Conservation (phyloP, 331 rosid genomes). For the Malus hybrid region DNA sequence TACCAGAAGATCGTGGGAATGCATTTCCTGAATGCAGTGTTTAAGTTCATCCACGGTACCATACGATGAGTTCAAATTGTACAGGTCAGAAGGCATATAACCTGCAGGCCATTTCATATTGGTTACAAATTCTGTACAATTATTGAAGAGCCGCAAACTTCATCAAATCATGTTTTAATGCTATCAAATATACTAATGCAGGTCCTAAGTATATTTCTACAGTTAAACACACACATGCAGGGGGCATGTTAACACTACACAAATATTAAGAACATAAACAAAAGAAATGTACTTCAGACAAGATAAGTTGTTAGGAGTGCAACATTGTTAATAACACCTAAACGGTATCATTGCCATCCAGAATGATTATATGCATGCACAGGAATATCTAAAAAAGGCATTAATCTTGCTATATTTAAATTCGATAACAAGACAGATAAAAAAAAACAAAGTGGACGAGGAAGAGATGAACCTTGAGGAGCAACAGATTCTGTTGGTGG, state of each 20-base stretch:
- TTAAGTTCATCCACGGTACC: conserved; percentile 72
- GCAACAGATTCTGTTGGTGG: conserved; percentile 76
- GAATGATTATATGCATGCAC: background rate
- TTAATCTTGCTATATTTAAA: background rate
- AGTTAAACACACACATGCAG: background rate
- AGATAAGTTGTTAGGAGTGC: background rate
- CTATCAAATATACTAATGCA: background rate
- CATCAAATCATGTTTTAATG: background rate
- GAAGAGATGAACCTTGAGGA: conserved; percentile 53
- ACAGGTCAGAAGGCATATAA: conserved; percentile 81
- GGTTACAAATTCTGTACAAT: conserved; percentile 10
- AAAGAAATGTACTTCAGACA: background rate
- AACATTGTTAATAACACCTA: background rate
- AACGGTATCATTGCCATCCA: background rate
- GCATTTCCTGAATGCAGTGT: conserved; percentile 60
- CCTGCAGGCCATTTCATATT: conserved; percentile 37
- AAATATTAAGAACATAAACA: background rate
- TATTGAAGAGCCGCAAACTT: background rate
- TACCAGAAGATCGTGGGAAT: conserved; percentile 67
- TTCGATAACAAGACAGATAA: background rate
- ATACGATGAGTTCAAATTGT: conserved; percentile 73
- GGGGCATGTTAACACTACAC: background rate
- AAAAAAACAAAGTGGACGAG: conserved; percentile 7
- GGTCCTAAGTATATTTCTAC: background rate
- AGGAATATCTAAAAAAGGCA: background rate